phyloP scores from a whole-genome alignment of 192 early-diverging fungal species.

The Backusella westeae region DNA sequence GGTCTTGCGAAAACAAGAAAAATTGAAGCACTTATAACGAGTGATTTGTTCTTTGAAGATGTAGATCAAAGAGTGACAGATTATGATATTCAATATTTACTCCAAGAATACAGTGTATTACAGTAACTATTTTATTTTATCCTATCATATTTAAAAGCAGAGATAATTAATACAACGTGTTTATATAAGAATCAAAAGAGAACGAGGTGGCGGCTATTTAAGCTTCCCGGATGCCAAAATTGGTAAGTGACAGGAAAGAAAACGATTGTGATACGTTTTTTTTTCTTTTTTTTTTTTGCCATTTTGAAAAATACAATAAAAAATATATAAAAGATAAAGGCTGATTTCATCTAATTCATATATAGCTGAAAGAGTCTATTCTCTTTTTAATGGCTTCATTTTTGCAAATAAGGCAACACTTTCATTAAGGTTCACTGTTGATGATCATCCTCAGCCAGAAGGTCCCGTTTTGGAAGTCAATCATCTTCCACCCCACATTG shows the following conservation, averaged over 20 bases:
- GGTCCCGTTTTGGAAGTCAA: conserved; percentile 32
- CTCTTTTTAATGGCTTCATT: conserved; percentile 32
- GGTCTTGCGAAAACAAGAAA: background rate
- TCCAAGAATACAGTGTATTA: conserved; percentile 4
- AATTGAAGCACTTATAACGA: background rate
- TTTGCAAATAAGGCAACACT: conserved; percentile 19
- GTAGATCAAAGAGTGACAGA: background rate
- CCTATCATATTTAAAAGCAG: conserved; percentile 4
- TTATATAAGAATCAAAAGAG: conserved; percentile 17
- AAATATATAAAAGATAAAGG: background rate
- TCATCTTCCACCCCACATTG: conserved; percentile 20
- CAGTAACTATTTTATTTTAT: conserved; percentile 13
- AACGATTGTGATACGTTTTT: background rate
- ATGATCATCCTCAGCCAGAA: conserved; percentile 22
- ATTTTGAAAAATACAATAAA: background rate
- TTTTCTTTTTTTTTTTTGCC: background rate
- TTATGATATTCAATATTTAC: conserved; percentile 6
- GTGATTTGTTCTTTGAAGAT: conserved; percentile 11
- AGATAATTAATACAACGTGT: conserved; percentile 8
- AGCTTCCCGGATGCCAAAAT: conserved; percentile 20
- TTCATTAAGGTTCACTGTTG: conserved; percentile 15
- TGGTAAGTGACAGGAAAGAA: conserved; percentile 16
- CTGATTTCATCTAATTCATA: background rate
- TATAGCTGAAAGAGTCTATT: conserved; percentile 39
- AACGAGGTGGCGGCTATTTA: conserved; percentile 23